phyloP scores from a whole-genome alignment of 495 filamentous ascomycete species.

The Daldinia childiae region DNA sequence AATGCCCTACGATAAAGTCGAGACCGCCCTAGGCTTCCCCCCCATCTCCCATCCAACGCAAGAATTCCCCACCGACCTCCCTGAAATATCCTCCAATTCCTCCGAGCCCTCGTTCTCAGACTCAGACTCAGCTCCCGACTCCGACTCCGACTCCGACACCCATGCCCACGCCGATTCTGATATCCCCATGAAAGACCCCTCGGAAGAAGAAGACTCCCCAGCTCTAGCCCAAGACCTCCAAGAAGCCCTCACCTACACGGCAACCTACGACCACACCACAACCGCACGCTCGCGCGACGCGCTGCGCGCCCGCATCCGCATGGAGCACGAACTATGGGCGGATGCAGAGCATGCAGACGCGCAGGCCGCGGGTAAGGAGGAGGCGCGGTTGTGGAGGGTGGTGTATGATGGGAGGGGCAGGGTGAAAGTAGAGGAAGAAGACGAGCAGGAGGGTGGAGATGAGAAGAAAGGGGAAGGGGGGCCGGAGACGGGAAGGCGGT shows the following conservation, averaged over 20 bases:
- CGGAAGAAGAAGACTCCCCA: not conserved
- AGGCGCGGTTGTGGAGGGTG: constrained; percentile 64
- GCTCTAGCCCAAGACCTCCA: constrained; percentile 31
- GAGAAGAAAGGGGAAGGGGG: not conserved
- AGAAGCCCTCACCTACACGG: constrained; percentile 46
- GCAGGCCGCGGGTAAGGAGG: constrained; percentile 61
- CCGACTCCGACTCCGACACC: not conserved
- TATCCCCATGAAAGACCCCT: constrained; percentile 2
- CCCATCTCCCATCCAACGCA: not conserved
- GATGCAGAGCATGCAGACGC: constrained; percentile 66
- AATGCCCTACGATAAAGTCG: constrained; percentile 65
- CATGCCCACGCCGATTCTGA: no score
- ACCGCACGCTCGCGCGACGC: constrained; percentile 25
- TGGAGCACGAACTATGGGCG: constrained; percentile 55
- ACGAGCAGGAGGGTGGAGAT: not conserved
- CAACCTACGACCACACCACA: constrained; percentile 19
- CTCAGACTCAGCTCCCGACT: not conserved
- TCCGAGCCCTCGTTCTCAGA: not conserved
- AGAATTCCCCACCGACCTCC: constrained; percentile 11
- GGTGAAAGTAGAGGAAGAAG: not conserved
- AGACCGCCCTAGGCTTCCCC: constrained; percentile 54
- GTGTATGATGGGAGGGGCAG: constrained; percentile 43
- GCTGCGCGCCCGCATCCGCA: constrained; percentile 42
- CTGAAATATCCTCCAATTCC: not conserved
- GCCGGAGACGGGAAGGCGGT: not conserved